These are phyloP conservation scores for Trichoderma atroviride DNA, from an alignment of 2,329 filamentous ascomycete genomes.

Conservation along the genomic window DNA sequence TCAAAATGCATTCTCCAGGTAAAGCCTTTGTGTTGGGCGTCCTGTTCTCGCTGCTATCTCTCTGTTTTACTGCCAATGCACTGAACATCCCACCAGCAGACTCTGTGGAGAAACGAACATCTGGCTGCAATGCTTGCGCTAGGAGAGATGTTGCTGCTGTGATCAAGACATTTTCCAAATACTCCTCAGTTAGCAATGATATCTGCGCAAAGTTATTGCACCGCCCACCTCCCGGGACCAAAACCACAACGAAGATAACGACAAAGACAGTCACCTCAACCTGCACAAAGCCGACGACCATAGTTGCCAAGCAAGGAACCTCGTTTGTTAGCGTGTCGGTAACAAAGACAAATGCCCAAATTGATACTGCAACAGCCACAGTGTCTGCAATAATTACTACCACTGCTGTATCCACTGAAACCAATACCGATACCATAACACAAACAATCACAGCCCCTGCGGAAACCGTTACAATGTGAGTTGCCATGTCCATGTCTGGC, in stretches of 20 bases:
- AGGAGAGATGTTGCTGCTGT: neutral
- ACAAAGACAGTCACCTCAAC: neutral
- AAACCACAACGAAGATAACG: neutral
- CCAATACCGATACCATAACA: neutral
- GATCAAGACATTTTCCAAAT: neutral
- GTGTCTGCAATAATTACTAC: neutral
- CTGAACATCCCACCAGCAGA: neutral
- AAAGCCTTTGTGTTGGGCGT: neutral
- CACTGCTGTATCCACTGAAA: neutral
- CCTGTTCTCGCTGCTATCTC: neutral
- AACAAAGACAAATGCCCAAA: neutral
- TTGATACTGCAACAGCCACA: neutral
- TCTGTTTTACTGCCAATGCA: neutral
- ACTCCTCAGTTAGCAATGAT: neutral
- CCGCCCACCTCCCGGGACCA: neutral
- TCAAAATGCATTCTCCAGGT: neutral
- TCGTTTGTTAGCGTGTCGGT: neutral
- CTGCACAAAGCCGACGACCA: neutral
- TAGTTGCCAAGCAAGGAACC: neutral
- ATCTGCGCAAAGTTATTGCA: neutral
- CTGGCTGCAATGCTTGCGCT: neutral
- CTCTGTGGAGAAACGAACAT: neutral
- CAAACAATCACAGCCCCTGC: neutral
- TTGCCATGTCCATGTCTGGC: neutral
- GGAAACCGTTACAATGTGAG: neutral